A percentile compares a stretch with the other conserved stretches of the same genome.
phyloP scores from a whole-genome alignment of 2,329 filamentous ascomycete species.

The Fusarium pseudocircinatum region DNA sequence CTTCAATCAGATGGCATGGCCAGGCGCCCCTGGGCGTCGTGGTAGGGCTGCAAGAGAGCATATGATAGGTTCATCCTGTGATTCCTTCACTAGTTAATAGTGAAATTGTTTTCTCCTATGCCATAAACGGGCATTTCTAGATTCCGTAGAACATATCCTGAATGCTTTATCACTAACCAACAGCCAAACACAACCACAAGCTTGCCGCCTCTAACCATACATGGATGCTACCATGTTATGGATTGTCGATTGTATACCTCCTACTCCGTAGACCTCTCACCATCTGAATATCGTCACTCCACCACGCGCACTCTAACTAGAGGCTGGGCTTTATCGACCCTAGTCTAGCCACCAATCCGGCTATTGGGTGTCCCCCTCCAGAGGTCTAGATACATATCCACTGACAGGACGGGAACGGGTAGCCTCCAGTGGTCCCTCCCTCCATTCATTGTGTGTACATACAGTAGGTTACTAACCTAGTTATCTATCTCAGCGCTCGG shows the following conservation, averaged over 20 bases:
- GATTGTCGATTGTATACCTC: neutral
- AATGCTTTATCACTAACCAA: neutral
- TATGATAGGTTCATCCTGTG: slow-evolving; percentile 12
- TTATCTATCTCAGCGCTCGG: slow-evolving; percentile 32
- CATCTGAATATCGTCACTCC: neutral
- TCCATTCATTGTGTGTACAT: neutral
- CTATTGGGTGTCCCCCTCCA: slow-evolving; percentile 8
- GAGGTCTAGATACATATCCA: slow-evolving; percentile 17
- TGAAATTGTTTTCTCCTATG: neutral
- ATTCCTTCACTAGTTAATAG: neutral
- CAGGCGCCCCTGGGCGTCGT: slow-evolving; percentile 1
- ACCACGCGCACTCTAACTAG: neutral
- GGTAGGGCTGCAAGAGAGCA: slow-evolving; percentile 9
- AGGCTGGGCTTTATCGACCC: slow-evolving; percentile 32
- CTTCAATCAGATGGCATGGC: slow-evolving; percentile 14
- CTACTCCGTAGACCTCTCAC: neutral
- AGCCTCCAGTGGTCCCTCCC: slow-evolving; percentile 27
- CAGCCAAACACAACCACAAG: neutral
- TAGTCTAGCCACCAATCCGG: slow-evolving; percentile 36
- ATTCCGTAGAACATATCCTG: slow-evolving; percentile 4
- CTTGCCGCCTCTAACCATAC: neutral
- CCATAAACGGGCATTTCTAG: slow-evolving; percentile 11
- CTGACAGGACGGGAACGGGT: slow-evolving; percentile 37
- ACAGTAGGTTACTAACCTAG: neutral
- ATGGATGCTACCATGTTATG: neutral